phyloP scores from a whole-genome alignment of 495 filamentous ascomycete genomes.

The Aspergillus cristatus region DNA sequence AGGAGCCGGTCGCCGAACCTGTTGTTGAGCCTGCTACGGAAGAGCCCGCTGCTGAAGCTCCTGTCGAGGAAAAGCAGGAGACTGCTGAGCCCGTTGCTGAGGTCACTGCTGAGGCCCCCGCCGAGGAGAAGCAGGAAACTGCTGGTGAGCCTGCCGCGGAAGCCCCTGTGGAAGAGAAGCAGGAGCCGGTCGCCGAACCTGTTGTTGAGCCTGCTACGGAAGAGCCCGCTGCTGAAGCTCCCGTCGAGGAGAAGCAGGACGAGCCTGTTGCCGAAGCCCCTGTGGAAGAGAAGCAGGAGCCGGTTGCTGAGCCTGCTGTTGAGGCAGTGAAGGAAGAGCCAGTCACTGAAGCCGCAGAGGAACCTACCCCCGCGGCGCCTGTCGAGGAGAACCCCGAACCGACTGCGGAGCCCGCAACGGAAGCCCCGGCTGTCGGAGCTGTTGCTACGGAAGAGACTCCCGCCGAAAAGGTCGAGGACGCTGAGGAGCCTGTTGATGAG shows the following conservation, averaged over 20 bases:
- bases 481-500: constrained; percentile 3
- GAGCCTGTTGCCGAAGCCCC: constrained; percentile 6
- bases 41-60: neutral
- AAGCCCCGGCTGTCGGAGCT: neutral
- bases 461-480: constrained; percentile 5
- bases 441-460: neutral
- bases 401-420: constrained; percentile 3
- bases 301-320: constrained; percentile 2
- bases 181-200: neutral
- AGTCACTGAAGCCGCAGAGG: neutral
- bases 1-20: neutral
- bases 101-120: too few relatives aligned
- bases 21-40: constrained; percentile 1
- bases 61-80: neutral
- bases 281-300: constrained; percentile 5
- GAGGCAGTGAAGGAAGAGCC: constrained; percentile 5
- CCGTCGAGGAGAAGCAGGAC: constrained; percentile 6
- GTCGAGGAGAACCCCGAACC: constrained; percentile 6
- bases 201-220: constrained; percentile 3
- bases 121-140: too few relatives aligned
- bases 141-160: neutral
- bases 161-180: neutral
- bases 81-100: neutral
- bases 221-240: constrained; percentile 2
- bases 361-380: neutral